Evolutionary conservation across 2,329 filamentous ascomycete genomes (phyloP), one percentile per base, ranked within the genome.

Genomic region (Penicillium italicum): DNA sequence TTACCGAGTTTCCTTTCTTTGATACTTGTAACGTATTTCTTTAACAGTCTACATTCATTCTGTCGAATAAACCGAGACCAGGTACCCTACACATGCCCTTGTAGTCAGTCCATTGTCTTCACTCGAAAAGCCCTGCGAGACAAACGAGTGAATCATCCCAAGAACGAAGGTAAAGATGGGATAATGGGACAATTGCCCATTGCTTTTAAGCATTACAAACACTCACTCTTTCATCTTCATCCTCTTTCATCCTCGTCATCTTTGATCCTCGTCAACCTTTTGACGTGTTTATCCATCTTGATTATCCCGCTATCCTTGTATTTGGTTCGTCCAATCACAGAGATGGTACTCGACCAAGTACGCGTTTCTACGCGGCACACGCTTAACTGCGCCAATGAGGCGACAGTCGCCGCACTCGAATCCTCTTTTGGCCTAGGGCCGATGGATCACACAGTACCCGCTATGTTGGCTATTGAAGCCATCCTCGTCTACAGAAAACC

Each of bases 301-400:
- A 16, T 14, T 24, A 24, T 31, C 36, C 4, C 26, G 16, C 14
- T 28, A 20, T 28, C 18, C 1, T n/a, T 40, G 18, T 16, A 9
- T 9, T 18, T 41, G 24, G 4, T n/a, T 30, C 7, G 3, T 46
- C 41, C 42, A 37, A 53, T 38, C 5, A 20, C 26, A 22, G 22
- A 2, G n/a, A 53, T 53, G 43, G 28, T 26, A 14, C 26, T 47
- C 9, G 37, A 53, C 10, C 44, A 24, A 14, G 51, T 53, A 12
- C 36, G 36, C 36, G 44, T 53, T 18, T 22, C 44, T 10, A 53
- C 36, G 28, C 51, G 51, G 16, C 43, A 49, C 37, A 53, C 51
- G 26, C 43, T 53, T 30, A 40, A 49, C 36, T 53, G 51, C 22
- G 44, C 37, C 26, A 53, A 48, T 28, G 51, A 42, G 6, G 51